These are phyloP conservation scores for Mortierella sp. DNA, from an alignment of 371 early-diverging fungal species.

Conservation along the genomic window DNA sequence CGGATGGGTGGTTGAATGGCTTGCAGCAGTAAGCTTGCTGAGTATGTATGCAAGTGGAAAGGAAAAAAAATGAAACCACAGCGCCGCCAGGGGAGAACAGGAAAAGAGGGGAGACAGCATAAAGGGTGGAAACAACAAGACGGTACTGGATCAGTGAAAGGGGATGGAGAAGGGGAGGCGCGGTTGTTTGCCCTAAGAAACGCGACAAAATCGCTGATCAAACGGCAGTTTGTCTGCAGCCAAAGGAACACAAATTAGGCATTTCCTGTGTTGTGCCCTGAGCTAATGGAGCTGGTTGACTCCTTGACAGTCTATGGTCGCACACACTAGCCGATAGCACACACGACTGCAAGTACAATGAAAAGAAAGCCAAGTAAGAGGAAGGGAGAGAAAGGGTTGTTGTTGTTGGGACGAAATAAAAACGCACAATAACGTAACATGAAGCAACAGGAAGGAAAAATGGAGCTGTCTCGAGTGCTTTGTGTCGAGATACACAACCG, in stretches of 20 bases:
- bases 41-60: not conserved
- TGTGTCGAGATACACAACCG: not conserved
- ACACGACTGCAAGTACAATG: not conserved
- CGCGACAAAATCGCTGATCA: not conserved
- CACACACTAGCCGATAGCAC: not conserved
- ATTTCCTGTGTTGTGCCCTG: no score
- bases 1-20: not conserved
- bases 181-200: not conserved
- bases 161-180: not conserved
- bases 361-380: not conserved
- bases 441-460: not conserved
- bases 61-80: constrained; percentile 6
- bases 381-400: not conserved
- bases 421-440: not conserved
- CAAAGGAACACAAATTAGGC: not conserved
- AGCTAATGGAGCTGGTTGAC: not conserved
- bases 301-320: constrained; percentile 8
- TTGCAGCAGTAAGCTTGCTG: not conserved
- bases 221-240: not conserved
- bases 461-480: not conserved
- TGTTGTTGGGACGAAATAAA: not conserved
- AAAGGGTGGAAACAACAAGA: not conserved
- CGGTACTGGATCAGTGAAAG: not conserved
- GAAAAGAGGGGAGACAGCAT: not conserved
- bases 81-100: not conserved